Conservation (phyloP, 2,329 filamentous ascomycete genomes). For the Cercospora zeina region DNA sequence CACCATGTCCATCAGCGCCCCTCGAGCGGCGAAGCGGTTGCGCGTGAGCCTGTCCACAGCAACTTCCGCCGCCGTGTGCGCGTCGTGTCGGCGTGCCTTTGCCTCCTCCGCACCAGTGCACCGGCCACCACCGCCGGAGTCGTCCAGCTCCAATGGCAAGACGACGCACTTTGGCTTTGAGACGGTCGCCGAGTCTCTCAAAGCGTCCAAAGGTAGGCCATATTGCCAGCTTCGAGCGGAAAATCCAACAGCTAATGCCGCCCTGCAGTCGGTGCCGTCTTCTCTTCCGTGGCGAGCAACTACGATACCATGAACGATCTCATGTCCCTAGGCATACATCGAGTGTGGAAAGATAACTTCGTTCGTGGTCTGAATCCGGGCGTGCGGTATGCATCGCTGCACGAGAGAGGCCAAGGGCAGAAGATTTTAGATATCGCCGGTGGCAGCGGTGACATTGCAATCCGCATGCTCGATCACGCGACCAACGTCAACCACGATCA, state of each 20-base stretch:
- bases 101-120: conserved; percentile 20
- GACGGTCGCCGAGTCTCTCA: conserved; percentile 77
- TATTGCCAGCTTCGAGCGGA: not conserved
- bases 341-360: conserved; percentile 97
- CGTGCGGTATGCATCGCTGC: conserved; percentile 49
- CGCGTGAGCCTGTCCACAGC: conserved; percentile 26
- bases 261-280: conserved; percentile 73
- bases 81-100: conserved; percentile 32
- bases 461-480: conserved; percentile 89
- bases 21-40: conserved; percentile 39
- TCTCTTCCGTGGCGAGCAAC: conserved; percentile 88
- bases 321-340: conserved; percentile 96
- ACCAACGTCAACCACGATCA: conserved; percentile 77
- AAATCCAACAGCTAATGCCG: conserved; percentile 15
- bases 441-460: conserved; percentile 96
- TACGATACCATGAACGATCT: conserved; percentile 99
- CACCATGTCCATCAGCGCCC: conserved; percentile 32
- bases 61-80: conserved; percentile 25
- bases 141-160: conserved; percentile 46
- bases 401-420: conserved; percentile 52
- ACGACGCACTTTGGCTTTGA: conserved; percentile 91
- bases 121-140: conserved; percentile 40
- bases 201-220: conserved; percentile 62
- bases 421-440: conserved; percentile 93
- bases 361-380: conserved; percentile 88